phyloP scores from a whole-genome alignment of 2,329 filamentous ascomycete species.

The Incumbomyces lentus region DNA sequence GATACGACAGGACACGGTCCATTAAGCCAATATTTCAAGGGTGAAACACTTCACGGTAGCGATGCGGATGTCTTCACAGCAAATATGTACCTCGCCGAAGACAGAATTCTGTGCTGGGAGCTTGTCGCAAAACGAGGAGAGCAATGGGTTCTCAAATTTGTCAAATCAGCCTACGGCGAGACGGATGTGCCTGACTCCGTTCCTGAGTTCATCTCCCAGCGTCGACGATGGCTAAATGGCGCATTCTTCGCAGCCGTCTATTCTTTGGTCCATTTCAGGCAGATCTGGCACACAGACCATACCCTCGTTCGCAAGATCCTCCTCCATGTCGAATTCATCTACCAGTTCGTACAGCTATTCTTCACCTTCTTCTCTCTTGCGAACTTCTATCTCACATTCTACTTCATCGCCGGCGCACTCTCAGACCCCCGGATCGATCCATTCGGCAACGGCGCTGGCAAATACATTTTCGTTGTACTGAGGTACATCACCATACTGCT shows the following conservation, averaged over 20 bases:
- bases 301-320: constrained; percentile 79
- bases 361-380: constrained; percentile 98
- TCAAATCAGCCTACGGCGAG: constrained; percentile 91
- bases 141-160: constrained; percentile 95
- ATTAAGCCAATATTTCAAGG: constrained; percentile 97
- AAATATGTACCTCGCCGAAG: constrained; percentile 98
- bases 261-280: constrained; percentile 86
- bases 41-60: constrained; percentile 89
- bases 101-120: constrained; percentile 98
- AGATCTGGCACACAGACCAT: constrained; percentile 90
- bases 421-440: constrained; percentile 72
- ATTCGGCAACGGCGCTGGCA: constrained; percentile 77
- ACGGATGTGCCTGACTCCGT: constrained; percentile 94
- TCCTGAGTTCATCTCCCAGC: constrained; percentile 93
- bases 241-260: constrained; percentile 98
- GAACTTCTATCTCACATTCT: constrained; percentile 98
- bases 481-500: constrained; percentile 77
- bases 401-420: constrained; percentile 89
- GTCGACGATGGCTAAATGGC: constrained; percentile 93
- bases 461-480: constrained; percentile 74
- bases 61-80: constrained; percentile 96
- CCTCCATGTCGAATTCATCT: constrained; percentile 88
- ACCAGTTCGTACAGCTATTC: constrained; percentile 81
- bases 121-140: constrained; percentile 89
- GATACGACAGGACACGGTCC: constrained; percentile 92